Conservation (phyloP, 768 basidiomycete species). For the Tubosaeta sp. region DNA sequence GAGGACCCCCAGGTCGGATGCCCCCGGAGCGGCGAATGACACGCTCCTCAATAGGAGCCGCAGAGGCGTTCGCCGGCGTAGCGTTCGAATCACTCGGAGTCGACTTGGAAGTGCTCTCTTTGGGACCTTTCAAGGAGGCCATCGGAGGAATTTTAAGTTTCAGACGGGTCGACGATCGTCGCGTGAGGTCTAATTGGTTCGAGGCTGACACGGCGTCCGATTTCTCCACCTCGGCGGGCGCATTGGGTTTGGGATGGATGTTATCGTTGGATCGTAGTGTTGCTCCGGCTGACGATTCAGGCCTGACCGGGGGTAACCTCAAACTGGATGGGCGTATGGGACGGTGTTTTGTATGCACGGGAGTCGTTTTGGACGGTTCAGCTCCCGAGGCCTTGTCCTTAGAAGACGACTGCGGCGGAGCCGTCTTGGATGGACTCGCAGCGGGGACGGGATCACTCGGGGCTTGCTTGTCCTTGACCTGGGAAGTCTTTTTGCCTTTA, state of each 20-base stretch:
- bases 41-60: background rate
- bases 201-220: background rate
- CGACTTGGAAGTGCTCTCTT: background rate
- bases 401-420: background rate
- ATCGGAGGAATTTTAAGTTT: slow-evolving; percentile 2
- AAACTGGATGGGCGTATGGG: slow-evolving; percentile 15
- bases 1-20: background rate
- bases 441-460: background rate
- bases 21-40: background rate
- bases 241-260: background rate
- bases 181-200: background rate
- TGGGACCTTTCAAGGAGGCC: background rate
- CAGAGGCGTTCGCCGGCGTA: background rate
- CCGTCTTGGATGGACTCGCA: slow-evolving; percentile 1
- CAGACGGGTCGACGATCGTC: background rate
- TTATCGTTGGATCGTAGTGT: background rate
- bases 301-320: background rate
- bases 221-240: background rate
- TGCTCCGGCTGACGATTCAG: background rate
- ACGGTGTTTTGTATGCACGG: background rate
- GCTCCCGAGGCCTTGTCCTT: background rate
- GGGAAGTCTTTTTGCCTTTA: slow-evolving; percentile 1
- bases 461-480: background rate
- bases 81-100: background rate
- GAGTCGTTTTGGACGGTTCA: background rate